Base-by-base conservation (phyloP, 225 moss, liverwort and hornwort species). In the Marchantia polymorpha region DNA sequence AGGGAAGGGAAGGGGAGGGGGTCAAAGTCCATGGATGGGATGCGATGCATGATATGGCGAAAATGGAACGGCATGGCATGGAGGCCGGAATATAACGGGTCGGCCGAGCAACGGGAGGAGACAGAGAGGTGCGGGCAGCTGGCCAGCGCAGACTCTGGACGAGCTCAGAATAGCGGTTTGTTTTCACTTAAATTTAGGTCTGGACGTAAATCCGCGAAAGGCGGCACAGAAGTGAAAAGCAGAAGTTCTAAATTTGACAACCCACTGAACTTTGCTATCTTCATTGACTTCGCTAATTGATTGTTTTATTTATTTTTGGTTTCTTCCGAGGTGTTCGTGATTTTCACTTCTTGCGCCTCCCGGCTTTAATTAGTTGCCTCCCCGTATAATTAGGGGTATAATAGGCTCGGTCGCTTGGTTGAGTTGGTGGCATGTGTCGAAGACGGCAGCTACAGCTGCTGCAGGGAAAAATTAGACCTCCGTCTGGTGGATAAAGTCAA, bases 111-210 rank as follows among this genome's bases (percentile, higher is more conserved):
- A 55, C 75, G n/a, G 20, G 75, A 27, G 55, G 75, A 2, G 54
- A 27, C 30, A n/a, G 73, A 9, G 52, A 73, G n/a, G 51, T 25
- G 16, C 73, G 75, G 26, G 75, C 53, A 75, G 55, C 75, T 54
- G 53, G 76, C 58, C 58, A 76, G 59, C 76, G 56, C 58, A 60
- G 59, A 58, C 15, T 76, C 12, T 55, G 22, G 12, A 52, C 6
- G 73, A 25, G 52, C 73, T 73, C 73, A 73, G 26, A 73, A 73
- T 50, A 73, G 52, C 12, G 51, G 73, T 59, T 76, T 76, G 76
- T 76, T 29, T 52, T 76, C 29, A 76, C 76, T 61, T 76, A 60
- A 76, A 76, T 58, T 76, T 76, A 76, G 59, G 76, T 60, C 56
- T 58, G 59, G 23, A 61, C 59, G 76, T 54, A 76, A 76, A 76